These are phyloP conservation scores for Malassezia vespertilionis DNA, from an alignment of 1,284 basidiomycete species.

Conservation along the genomic window DNA sequence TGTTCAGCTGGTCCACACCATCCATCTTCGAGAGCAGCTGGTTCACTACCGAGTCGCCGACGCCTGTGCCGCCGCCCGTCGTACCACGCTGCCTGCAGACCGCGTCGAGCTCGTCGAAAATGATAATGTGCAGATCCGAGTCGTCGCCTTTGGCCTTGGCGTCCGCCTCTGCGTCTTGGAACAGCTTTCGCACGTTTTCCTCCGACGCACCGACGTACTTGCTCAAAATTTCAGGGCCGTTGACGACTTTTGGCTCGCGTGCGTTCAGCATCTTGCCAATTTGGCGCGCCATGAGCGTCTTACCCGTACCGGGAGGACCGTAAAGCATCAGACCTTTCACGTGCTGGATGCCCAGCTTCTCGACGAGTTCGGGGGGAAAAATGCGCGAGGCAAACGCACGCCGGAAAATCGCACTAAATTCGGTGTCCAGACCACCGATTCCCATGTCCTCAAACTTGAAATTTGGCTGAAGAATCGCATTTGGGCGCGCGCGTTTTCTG, in stretches of 20 bases:
- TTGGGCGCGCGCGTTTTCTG: conserved; percentile 81
- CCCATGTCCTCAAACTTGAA: conserved; percentile 99
- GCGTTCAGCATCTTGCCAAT: conserved; percentile 99
- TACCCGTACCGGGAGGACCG: conserved; percentile 95
- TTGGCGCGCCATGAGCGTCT: conserved; percentile 94
- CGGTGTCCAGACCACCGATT: conserved; percentile 89
- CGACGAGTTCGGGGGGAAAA: conserved; percentile 89
- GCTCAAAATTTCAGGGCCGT: conserved; percentile 93
- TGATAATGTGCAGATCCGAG: conserved; percentile 95
- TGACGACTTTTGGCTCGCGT: conserved; percentile 93
- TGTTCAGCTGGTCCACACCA: conserved; percentile 97
- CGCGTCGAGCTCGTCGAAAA: conserved; percentile 97
- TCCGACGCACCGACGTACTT: conserved; percentile 97
- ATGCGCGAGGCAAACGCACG: conserved; percentile 96
- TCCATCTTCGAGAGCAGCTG: conserved; percentile 99
- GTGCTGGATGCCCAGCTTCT: conserved; percentile 96
- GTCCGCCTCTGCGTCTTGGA: conserved; percentile 96
- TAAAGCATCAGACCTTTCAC: conserved; percentile 93
- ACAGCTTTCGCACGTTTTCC: conserved; percentile 95
- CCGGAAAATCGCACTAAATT: conserved; percentile 94
- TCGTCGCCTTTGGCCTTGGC: conserved; percentile 98
- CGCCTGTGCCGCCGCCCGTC: conserved; percentile 66
- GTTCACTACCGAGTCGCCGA: conserved; percentile 96
- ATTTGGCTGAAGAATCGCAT: conserved; percentile 91
- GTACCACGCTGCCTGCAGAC: conserved; percentile 87